A percentile compares a stretch with the other conserved stretches of the same genome.
Conservation (phyloP, 208 protist genomes). For the Acanthamoeba castellanii region DNA sequence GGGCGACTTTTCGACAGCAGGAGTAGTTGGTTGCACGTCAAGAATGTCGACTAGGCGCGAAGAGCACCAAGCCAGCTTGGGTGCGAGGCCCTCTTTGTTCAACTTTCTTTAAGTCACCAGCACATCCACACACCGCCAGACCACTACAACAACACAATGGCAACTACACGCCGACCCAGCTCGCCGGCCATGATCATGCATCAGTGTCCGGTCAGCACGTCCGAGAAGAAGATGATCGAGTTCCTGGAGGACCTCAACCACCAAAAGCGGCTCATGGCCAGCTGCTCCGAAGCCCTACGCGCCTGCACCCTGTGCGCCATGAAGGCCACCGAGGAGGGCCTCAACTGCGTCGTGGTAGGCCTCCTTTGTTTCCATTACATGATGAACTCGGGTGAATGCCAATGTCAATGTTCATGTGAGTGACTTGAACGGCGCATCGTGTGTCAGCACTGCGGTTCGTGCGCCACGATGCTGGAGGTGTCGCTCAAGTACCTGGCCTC, state of each 20-base stretch:
- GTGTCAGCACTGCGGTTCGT: background rate
- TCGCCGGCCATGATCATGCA: background rate
- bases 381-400: background rate
- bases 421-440: too few species aligned
- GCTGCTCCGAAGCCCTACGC: background rate
- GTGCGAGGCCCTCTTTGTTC: background rate
- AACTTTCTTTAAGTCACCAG: background rate
- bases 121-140: too few species aligned
- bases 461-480: background rate
- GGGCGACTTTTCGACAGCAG: too few species aligned
- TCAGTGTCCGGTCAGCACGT: background rate
- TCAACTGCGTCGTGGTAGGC: background rate
- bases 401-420: background rate
- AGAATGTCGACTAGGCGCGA: too few species aligned
- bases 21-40: too few species aligned
- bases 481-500: constrained; percentile 29
- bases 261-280: constrained; percentile 7
- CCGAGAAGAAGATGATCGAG: constrained; percentile 40
- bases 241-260: background rate
- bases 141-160: too few species aligned
- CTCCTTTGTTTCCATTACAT: background rate
- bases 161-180: background rate
- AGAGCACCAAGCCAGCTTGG: background rate
- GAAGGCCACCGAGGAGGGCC: background rate
- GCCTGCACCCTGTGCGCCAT: background rate